Evolutionary conservation across 352 stramenopile species (phyloP).

Genomic region (Globisporangium perplexum): DNA sequence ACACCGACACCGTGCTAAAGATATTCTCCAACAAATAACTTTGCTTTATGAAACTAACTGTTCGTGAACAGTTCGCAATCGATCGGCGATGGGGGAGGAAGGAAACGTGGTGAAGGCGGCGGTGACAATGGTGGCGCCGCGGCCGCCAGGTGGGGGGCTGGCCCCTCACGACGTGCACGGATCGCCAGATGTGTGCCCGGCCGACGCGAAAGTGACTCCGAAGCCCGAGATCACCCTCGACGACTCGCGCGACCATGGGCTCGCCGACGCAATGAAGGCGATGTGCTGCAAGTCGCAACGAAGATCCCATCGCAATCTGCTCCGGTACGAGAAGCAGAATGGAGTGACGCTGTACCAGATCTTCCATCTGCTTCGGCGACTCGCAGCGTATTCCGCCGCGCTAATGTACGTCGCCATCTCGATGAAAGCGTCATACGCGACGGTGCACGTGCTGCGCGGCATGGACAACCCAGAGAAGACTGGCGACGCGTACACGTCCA

Average conservation of each 20-base stretch:
- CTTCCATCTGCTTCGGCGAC: not conserved
- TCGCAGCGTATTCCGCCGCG: not conserved
- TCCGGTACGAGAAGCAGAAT: not conserved
- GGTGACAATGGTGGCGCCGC: too few relatives aligned
- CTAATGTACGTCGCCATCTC: slow-evolving; percentile 20
- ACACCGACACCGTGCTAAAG: too few relatives aligned
- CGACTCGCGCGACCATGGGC: not conserved
- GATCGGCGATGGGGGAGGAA: too few relatives aligned
- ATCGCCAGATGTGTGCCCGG: not conserved
- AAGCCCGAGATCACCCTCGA: not conserved
- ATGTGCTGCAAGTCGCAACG: not conserved
- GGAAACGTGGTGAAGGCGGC: too few relatives aligned
- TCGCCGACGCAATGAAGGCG: not conserved
- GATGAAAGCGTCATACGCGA: slow-evolving; percentile 10
- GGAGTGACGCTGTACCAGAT: not conserved
- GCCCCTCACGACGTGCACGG: too few relatives aligned
- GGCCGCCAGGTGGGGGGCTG: too few relatives aligned
- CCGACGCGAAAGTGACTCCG: not conserved
- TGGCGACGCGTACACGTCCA: slow-evolving; percentile 1
- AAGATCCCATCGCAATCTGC: not conserved
- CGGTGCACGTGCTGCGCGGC: slow-evolving; percentile 15
- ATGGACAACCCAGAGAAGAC: slow-evolving; percentile 16
- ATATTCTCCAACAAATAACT: too few relatives aligned
- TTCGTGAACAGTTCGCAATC: too few relatives aligned
- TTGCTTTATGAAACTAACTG: too few relatives aligned